A percentile compares a stretch with the other conserved stretches of the same genome.
These are phyloP conservation scores for Lipomyces starkeyi DNA, from an alignment of 805 yeast species.

Conservation along the genomic window DNA sequence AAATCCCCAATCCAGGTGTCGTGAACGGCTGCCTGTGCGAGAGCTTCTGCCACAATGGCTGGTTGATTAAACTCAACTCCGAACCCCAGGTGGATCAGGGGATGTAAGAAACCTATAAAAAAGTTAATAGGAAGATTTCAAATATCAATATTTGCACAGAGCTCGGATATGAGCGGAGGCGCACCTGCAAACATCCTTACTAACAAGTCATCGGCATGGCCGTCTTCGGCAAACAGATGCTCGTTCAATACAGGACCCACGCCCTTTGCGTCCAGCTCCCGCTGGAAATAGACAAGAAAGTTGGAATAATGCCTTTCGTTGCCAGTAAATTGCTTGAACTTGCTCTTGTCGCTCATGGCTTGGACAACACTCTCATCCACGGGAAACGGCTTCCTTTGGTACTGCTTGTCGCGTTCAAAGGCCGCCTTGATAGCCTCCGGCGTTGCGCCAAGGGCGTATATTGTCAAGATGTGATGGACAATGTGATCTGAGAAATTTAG, in stretches of 20 bases:
- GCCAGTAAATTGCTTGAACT: background rate
- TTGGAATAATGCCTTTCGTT: background rate
- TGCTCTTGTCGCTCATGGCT: background rate
- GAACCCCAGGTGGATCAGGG: background rate
- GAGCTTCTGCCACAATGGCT: constrained; percentile 1
- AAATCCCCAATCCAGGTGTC: background rate
- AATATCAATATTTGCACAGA: background rate
- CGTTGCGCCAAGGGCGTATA: background rate
- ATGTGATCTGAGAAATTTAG: background rate
- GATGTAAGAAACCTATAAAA: background rate
- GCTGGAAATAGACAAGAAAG: constrained; percentile 1
- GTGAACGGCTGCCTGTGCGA: background rate
- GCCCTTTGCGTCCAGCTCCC: background rate
- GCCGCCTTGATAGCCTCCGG: background rate
- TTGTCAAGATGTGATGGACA: background rate
- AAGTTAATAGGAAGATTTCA: too few species aligned
- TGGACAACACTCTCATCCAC: constrained; percentile 1
- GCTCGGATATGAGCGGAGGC: background rate
- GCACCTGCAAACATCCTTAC: constrained; percentile 1
- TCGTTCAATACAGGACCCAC: constrained; percentile 1
- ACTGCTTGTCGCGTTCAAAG: background rate
- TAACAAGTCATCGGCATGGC: background rate
- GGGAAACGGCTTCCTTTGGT: background rate
- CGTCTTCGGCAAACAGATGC: background rate
- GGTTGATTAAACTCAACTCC: constrained; percentile 2